Evolutionary conservation across 2,329 filamentous ascomycete genomes (phyloP).

Genomic region (Microdochium trichocladiopsis): DNA sequence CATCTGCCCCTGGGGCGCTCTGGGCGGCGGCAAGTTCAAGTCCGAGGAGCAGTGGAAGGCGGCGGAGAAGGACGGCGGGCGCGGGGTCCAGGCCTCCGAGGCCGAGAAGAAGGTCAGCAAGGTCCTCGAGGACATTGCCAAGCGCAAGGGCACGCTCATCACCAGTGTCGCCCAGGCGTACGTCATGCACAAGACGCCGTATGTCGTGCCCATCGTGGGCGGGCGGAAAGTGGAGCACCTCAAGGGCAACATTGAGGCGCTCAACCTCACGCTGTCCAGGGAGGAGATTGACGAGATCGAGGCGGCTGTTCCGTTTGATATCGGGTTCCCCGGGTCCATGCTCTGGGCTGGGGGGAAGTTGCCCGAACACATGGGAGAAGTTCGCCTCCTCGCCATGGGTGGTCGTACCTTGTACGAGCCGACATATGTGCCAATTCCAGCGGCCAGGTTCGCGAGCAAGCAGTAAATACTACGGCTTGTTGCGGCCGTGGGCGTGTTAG

Average conservation of each 20-base stretch:
- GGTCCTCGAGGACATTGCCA: constrained; percentile 53
- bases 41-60: constrained; percentile 18
- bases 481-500: too few relatives aligned
- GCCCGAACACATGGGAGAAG: too few relatives aligned
- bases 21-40: constrained; percentile 46
- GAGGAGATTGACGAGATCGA: constrained; percentile 51
- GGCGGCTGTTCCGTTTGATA: constrained; percentile 40
- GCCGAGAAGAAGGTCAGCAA: constrained; percentile 43
- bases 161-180: constrained; percentile 48
- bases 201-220: constrained; percentile 48
- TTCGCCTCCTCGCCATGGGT: too few relatives aligned
- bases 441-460: too few relatives aligned
- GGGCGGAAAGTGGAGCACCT: constrained; percentile 45
- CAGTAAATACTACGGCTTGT: too few relatives aligned
- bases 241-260: constrained; percentile 45
- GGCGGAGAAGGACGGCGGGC: constrained; percentile 18
- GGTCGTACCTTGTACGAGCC: too few relatives aligned
- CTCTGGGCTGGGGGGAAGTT: constrained; percentile 19
- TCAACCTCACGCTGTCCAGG: constrained; percentile 39
- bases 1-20: constrained; percentile 51
- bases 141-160: constrained; percentile 37
- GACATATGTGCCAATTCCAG: too few relatives aligned
- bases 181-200: constrained; percentile 39
- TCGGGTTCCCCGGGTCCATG: constrained; percentile 45
- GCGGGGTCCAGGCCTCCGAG: constrained; percentile 35